Base-by-base conservation (phyloP, 371 early-diverging fungal species). In the Mortierella polycephala region DNA sequence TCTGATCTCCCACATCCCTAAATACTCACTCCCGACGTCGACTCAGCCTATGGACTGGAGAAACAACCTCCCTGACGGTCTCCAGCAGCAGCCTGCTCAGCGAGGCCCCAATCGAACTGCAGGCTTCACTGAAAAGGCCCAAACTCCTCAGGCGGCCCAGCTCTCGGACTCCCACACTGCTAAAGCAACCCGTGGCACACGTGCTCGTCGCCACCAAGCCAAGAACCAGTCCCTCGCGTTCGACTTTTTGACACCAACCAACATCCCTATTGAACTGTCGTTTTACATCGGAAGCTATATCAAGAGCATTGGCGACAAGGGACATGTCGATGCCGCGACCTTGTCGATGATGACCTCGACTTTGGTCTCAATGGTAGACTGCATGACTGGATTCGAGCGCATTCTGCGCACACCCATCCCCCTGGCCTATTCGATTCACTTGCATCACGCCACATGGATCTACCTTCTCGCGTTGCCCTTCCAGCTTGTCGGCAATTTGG, bases 401-500 rank as follows among this genome's bases (percentile, higher is more conserved):
- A 93, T 96, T 65, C 72, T 91, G 39, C 85, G 86, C 40, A 90
- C 93, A 12, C 96, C 96, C 9, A 92, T 95, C 68, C 96, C 96
- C 7, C 64, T 91, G 55, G 95, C 95, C 11, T 96, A 96, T 69
- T 83, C 87, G 21, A 89, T 94, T 64, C 96, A 95, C 82, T 83
- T 95, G 59, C 84, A 88, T 42, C 93, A 93, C 57, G 87, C 85
- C 44, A 82, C 93, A 21, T 86, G 90, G 81, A 61, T 93, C 41
- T 95, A 93, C 66, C 71, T 93, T 52, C 61, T 93, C 9, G 59
- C 85, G 0, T 77, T 94, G 51, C 95, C 95, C 9, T 92, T 90
- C 85, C 90, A 92, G 62, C 70, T 93, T 39, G 83, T 88, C 8
- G 50, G 68, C 13, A 63, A 64, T 37, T 68, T 87, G 56, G 63